Evolutionary conservation across 2,329 filamentous ascomycete genomes (phyloP), one percentile per base, ranked within the genome.

Genomic region (Meredithiella fracta): DNA sequence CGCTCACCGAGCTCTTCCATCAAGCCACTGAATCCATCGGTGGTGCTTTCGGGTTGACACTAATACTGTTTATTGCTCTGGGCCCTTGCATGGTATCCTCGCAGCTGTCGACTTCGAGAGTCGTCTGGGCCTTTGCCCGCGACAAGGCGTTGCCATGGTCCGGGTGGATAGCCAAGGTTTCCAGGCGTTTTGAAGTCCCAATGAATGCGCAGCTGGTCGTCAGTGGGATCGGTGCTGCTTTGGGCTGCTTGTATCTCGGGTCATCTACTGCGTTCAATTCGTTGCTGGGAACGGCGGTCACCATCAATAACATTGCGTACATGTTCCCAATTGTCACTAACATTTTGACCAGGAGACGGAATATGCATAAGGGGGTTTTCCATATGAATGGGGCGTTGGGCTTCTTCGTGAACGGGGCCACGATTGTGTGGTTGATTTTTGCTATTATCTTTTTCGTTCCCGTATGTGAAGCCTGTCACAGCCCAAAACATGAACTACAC

Each of bases 321-420:
- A 62, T 72, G 47, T 64, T 73, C 15, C 71, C 72, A 0, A 72
- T 76, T 37, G 50, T 70, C 2, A 70, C 71, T 0, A 73, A 74
- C 54, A 63, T 69, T 25, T 62, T 71, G 9, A 67, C 66, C 14
- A 63, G 69, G 1, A 66, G 70, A 7, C 64, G 62, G 56, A 68
- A 70, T 59, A 67, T 72, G 61, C 65, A 66, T 47, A 64, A 62
- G n/a, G 69, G 70, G 0, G 65, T 65, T 0, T 72, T 72, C 60
- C 65, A 67, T 62, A 65, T 70, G 63, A 64, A 67, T 0, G 50
- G 57, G 3, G 58, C 57, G 0, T 56, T 65, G 2, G 70, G 70
- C 1, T 64, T 66, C 7, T 58, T 66, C 26, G 62, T 68, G 23
- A 72, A 72, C 59, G 59, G 61, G 1, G 61, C 70, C 17, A 66